Percentiles rank a stretch among this genome's conserved stretches.
phyloP scores from a whole-genome alignment of 768 basidiomycete species.

The Boletellus ananas region DNA sequence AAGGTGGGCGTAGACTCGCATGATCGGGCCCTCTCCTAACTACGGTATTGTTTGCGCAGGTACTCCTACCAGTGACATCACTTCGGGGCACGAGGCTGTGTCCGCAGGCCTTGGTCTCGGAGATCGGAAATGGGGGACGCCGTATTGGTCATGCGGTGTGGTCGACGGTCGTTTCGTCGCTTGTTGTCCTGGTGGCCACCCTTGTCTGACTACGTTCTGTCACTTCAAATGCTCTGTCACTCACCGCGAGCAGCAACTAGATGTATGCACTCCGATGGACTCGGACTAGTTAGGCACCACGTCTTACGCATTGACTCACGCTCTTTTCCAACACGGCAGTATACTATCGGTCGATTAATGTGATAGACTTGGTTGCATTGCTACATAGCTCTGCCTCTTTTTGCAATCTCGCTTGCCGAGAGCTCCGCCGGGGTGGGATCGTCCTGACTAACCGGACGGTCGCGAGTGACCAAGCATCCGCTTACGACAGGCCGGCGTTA shows the following conservation, averaged over 20 bases:
- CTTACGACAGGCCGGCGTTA: conserved; percentile 4
- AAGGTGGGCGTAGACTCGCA: conserved; percentile 26
- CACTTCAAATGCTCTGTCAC: too few species aligned
- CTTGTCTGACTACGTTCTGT: neutral
- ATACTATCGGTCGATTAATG: conserved; percentile 3
- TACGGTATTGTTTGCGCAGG: conserved; percentile 15
- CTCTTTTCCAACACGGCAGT: conserved; percentile 5
- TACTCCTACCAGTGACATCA: conserved; percentile 33
- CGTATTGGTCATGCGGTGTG: neutral
- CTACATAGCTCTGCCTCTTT: conserved; percentile 12
- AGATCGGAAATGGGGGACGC: conserved; percentile 2
- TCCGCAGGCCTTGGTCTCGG: conserved; percentile 8
- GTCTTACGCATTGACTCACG: neutral
- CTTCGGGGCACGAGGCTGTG: conserved; percentile 22
- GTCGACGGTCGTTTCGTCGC: conserved; percentile 1
- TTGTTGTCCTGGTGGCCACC: conserved; percentile 2
- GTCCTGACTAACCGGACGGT: neutral
- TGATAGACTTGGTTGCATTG: neutral
- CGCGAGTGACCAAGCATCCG: conserved; percentile 4
- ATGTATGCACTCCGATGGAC: neutral
- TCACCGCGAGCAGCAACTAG: neutral
- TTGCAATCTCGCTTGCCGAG: neutral
- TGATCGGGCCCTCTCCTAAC: neutral
- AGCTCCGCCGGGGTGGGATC: too few species aligned
- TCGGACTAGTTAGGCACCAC: neutral